Percentiles rank a stretch among this genome's conserved stretches.
These are phyloP conservation scores for Hygrophoropsis aurantiaca DNA, from an alignment of 768 basidiomycete species.

Conservation along the genomic window DNA sequence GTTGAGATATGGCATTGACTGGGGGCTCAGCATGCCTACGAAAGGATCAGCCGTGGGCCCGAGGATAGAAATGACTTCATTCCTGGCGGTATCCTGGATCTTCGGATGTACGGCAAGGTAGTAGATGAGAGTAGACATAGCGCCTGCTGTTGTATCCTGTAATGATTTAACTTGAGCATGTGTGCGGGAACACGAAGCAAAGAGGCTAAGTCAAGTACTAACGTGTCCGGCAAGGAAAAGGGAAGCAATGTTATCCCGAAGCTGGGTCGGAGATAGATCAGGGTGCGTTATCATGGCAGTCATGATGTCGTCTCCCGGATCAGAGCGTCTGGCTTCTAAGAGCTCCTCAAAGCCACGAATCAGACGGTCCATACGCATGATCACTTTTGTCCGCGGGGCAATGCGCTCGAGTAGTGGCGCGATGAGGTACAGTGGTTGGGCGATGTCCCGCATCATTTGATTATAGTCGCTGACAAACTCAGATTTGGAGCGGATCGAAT, in stretches of 20 bases:
- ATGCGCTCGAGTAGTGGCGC: constrained; percentile 27
- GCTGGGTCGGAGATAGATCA: constrained; percentile 29
- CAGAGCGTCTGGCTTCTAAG: constrained; percentile 25
- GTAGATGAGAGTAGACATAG: constrained; percentile 34
- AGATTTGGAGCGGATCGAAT: constrained; percentile 25
- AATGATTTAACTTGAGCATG: neutral
- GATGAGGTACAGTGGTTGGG: constrained; percentile 31
- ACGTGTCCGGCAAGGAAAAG: constrained; percentile 41
- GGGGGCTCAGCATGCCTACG: constrained; percentile 21
- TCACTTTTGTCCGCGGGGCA: constrained; percentile 25
- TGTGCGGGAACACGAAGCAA: neutral
- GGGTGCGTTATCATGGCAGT: constrained; percentile 33
- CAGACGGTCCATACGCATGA: constrained; percentile 27
- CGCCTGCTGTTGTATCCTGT: constrained; percentile 40
- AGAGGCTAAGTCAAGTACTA: constrained; percentile 5
- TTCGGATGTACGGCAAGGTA: constrained; percentile 35
- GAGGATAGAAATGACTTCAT: constrained; percentile 33
- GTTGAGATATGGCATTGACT: constrained; percentile 9
- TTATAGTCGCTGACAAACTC: constrained; percentile 36
- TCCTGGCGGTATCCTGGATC: constrained; percentile 33
- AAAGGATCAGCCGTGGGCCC: constrained; percentile 27
- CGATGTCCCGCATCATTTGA: constrained; percentile 33
- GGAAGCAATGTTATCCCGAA: constrained; percentile 34
- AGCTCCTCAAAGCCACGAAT: constrained; percentile 24
- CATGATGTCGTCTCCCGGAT: constrained; percentile 33